Evolutionary conservation across 352 stramenopile genomes (phyloP).

Genomic region (Globisporangium canariense): DNA sequence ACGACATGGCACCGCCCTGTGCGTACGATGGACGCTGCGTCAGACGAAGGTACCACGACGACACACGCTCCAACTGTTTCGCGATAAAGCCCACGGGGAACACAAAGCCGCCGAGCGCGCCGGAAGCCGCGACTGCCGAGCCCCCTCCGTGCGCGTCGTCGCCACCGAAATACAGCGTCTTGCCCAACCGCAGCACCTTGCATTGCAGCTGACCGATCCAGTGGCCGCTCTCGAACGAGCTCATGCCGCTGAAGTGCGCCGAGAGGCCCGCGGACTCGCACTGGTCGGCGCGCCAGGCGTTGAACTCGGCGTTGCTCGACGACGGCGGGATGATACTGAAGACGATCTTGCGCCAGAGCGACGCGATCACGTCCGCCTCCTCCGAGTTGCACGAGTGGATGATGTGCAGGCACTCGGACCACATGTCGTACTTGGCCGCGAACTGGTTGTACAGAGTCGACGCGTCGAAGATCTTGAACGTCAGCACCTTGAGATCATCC

Average conservation of each 20-base stretch:
- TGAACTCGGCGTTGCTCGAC: slow-evolving; percentile 63
- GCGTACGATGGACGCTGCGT: slow-evolving; percentile 48
- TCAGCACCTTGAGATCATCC: slow-evolving; percentile 62
- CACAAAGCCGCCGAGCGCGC: slow-evolving; percentile 44
- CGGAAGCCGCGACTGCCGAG: slow-evolving; percentile 20
- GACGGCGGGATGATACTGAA: slow-evolving; percentile 66
- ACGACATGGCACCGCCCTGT: slow-evolving; percentile 22
- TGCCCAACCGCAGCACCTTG: slow-evolving; percentile 71
- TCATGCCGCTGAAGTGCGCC: slow-evolving; percentile 28
- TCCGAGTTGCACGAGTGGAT: slow-evolving; percentile 85
- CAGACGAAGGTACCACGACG: slow-evolving; percentile 70
- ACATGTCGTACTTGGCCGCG: slow-evolving; percentile 84
- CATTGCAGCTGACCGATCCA: slow-evolving; percentile 82
- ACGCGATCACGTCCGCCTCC: slow-evolving; percentile 60
- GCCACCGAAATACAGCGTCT: slow-evolving; percentile 64
- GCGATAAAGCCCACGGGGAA: slow-evolving; percentile 78
- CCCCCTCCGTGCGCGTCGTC: slow-evolving; percentile 44
- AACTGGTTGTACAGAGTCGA: slow-evolving; percentile 86
- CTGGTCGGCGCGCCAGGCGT: slow-evolving; percentile 67
- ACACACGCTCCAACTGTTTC: slow-evolving; percentile 71
- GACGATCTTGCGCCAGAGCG: slow-evolving; percentile 74
- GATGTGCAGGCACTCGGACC: slow-evolving; percentile 83
- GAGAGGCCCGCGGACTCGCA: slow-evolving; percentile 58
- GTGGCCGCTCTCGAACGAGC: slow-evolving; percentile 71
- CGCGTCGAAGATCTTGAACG: slow-evolving; percentile 75